These are phyloP conservation scores for Ascoidea asiatica DNA, from an alignment of 805 yeast species.

Conservation along the genomic window DNA sequence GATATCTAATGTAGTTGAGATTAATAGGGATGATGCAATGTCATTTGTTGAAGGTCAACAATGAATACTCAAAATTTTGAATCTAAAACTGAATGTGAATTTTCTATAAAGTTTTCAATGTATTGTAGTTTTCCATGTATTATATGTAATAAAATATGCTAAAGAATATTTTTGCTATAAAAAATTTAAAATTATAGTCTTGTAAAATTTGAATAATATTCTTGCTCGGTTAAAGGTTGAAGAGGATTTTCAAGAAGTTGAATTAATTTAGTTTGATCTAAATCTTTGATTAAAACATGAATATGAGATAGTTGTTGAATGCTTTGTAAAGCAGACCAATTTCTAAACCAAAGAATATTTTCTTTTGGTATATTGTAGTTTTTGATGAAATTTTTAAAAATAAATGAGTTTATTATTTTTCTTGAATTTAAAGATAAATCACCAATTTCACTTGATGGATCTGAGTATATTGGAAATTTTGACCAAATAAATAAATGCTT, in stretches of 20 bases:
- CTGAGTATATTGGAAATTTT: constrained; percentile 39
- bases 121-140: too few relatives aligned
- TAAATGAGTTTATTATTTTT: constrained; percentile 26
- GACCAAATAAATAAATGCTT: constrained; percentile 59
- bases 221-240: not conserved
- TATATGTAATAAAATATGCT: too few relatives aligned
- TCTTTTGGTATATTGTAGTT: constrained; percentile 22
- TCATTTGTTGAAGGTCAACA: constrained; percentile 69
- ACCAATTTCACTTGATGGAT: constrained; percentile 34
- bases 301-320: constrained; percentile 54
- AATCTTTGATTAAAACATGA: constrained; percentile 45
- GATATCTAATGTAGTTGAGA: constrained; percentile 65
- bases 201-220: too few relatives aligned
- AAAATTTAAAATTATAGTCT: too few relatives aligned
- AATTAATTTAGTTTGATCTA: constrained; percentile 15
- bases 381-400: constrained; percentile 35
- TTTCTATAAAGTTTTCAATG: too few relatives aligned
- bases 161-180: too few relatives aligned
- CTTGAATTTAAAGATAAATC: constrained; percentile 33
- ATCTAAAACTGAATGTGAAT: not conserved
- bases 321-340: constrained; percentile 59
- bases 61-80: too few relatives aligned
- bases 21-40: constrained; percentile 60
- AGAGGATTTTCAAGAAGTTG: not conserved
- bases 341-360: constrained; percentile 52